Evolutionary conservation across 371 early-diverging fungal genomes (phyloP).

Genomic region (Mucor mucedo): DNA sequence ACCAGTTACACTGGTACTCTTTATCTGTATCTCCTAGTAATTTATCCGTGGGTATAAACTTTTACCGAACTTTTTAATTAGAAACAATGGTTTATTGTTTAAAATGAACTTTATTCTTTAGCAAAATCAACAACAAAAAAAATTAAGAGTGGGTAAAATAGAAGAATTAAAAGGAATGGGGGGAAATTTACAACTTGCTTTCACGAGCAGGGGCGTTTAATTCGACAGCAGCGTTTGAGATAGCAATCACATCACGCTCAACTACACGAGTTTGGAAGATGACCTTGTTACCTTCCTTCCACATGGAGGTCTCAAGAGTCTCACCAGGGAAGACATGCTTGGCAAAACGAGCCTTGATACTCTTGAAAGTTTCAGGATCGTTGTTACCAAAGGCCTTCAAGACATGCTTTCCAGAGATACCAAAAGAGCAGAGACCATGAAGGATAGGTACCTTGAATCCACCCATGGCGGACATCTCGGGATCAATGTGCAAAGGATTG

Average conservation of each 20-base stretch:
- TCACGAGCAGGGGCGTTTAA: constrained; percentile 48
- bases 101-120: background rate
- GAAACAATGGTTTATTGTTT: background rate
- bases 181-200: constrained; percentile 30
- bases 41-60: background rate
- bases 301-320: constrained; percentile 94
- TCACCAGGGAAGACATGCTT: constrained; percentile 97
- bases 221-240: constrained; percentile 89
- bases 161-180: background rate
- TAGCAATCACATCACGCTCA: constrained; percentile 86
- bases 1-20: too few relatives aligned
- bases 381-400: constrained; percentile 73
- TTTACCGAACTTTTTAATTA: background rate
- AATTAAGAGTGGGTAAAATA: background rate
- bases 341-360: constrained; percentile 91
- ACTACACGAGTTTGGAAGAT: constrained; percentile 92
- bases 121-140: background rate
- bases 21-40: too few relatives aligned
- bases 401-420: constrained; percentile 90
- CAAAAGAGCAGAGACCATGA: constrained; percentile 94
- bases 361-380: constrained; percentile 76
- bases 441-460: constrained; percentile 96
- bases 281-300: constrained; percentile 88
- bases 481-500: constrained; percentile 96
- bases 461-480: constrained; percentile 91